These are phyloP conservation scores for Raphanus sativus DNA, from an alignment of 345 rosid genomes.

Conservation along the genomic window DNA sequence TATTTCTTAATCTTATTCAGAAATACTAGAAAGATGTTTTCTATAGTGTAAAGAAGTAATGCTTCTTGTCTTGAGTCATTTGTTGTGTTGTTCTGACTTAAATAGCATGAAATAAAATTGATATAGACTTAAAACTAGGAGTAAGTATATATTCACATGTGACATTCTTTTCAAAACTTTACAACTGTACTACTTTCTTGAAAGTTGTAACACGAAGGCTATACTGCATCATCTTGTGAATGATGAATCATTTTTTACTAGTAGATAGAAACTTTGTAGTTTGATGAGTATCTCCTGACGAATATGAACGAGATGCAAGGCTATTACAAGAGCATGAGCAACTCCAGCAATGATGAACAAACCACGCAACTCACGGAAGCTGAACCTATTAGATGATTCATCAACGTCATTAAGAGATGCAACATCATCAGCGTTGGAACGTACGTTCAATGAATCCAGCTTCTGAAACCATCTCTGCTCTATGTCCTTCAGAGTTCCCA, in stretches of 20 bases:
- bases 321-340: constrained; percentile 25
- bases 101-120: neutral
- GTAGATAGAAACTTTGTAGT: constrained; percentile 5
- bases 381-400: constrained; percentile 1
- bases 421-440: neutral
- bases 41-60: too few relatives aligned
- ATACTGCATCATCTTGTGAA: neutral
- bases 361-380: constrained; percentile 19
- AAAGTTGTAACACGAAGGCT: neutral
- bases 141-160: neutral
- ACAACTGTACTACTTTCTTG: neutral
- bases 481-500: constrained; percentile 23
- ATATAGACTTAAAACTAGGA: too few relatives aligned
- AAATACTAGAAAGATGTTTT: too few relatives aligned
- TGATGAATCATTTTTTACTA: neutral
- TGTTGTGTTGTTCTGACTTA: neutral
- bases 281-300: constrained; percentile 24
- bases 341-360: constrained; percentile 10
- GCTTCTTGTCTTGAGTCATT: too few relatives aligned
- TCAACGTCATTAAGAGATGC: constrained; percentile 7
- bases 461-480: constrained; percentile 34
- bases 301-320: constrained; percentile 7
- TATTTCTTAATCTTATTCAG: neutral
- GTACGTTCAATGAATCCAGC: constrained; percentile 9
- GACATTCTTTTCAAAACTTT: neutral